These are phyloP conservation scores for Avena atlantica DNA, from an alignment of 176 grass and related monocot species.

Conservation along the genomic window DNA sequence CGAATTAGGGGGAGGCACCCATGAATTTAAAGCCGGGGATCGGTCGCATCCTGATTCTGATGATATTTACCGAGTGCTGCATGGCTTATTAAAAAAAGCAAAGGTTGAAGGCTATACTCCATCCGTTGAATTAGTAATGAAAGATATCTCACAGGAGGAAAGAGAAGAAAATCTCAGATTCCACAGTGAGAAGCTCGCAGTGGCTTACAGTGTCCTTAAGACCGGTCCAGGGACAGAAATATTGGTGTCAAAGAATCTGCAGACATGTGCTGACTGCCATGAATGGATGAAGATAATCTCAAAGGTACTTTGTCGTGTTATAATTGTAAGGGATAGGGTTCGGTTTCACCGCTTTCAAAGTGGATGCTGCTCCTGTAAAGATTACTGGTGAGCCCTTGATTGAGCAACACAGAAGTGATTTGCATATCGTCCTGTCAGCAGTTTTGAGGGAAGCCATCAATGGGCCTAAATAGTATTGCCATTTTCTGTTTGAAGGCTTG, in stretches of 20 bases:
- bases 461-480: conserved; percentile 4
- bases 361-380: conserved; percentile 72
- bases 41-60: conserved; percentile 58
- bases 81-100: conserved; percentile 53
- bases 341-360: conserved; percentile 76
- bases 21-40: conserved; percentile 73
- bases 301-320: conserved; percentile 60
- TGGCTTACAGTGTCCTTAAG: conserved; percentile 71
- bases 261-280: conserved; percentile 74
- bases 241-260: conserved; percentile 75
- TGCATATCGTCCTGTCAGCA: conserved; percentile 18
- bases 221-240: conserved; percentile 68
- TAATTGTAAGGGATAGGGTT: conserved; percentile 70
- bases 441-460: not conserved
- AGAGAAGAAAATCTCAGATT: conserved; percentile 71
- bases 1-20: conserved; percentile 51
- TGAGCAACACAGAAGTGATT: conserved; percentile 34
- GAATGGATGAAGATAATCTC: conserved; percentile 77
- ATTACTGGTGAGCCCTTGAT: conserved; percentile 63
- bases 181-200: conserved; percentile 75
- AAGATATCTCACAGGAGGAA: conserved; percentile 76
- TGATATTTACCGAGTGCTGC: conserved; percentile 57
- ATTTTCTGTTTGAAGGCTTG: not conserved
- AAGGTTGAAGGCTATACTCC: conserved; percentile 71
- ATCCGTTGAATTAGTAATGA: conserved; percentile 62